Evolutionary conservation across 768 basidiomycete genomes (phyloP).

Genomic region (Peribolospora baueri): DNA sequence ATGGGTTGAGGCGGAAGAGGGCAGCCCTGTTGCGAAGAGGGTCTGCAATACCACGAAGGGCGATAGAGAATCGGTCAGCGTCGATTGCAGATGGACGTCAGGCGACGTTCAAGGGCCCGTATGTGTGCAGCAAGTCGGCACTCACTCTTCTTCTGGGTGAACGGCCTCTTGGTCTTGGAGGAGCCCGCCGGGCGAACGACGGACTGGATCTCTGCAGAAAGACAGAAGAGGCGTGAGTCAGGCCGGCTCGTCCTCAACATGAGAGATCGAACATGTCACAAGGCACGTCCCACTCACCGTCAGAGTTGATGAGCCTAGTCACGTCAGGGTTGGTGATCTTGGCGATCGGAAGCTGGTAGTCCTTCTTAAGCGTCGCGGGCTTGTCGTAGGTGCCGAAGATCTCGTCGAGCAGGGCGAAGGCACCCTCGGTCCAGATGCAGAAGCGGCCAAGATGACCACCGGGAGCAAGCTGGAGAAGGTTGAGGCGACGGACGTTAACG

Average conservation of each 20-base stretch:
- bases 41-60: neutral
- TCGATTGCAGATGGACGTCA: no score
- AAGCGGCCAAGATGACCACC: conserved; percentile 98
- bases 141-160: conserved; percentile 91
- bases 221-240: neutral
- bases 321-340: conserved; percentile 96
- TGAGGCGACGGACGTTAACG: conserved; percentile 75
- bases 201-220: conserved; percentile 57
- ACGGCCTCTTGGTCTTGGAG: conserved; percentile 70
- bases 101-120: no score
- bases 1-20: conserved; percentile 94
- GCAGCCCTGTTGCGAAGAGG: conserved; percentile 63
- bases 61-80: neutral
- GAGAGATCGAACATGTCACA: neutral
- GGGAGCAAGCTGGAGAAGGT: conserved; percentile 95
- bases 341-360: conserved; percentile 76
- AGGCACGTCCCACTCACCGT: conserved; percentile 12
- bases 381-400: conserved; percentile 89
- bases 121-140: conserved; percentile 22
- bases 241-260: neutral
- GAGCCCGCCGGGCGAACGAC: conserved; percentile 73
- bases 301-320: conserved; percentile 90
- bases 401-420: conserved; percentile 75
- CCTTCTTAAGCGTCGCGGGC: conserved; percentile 62
- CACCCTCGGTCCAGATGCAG: conserved; percentile 94